Conservation (phyloP, 371 early-diverging fungal genomes). For the Mortierella sp. region DNA sequence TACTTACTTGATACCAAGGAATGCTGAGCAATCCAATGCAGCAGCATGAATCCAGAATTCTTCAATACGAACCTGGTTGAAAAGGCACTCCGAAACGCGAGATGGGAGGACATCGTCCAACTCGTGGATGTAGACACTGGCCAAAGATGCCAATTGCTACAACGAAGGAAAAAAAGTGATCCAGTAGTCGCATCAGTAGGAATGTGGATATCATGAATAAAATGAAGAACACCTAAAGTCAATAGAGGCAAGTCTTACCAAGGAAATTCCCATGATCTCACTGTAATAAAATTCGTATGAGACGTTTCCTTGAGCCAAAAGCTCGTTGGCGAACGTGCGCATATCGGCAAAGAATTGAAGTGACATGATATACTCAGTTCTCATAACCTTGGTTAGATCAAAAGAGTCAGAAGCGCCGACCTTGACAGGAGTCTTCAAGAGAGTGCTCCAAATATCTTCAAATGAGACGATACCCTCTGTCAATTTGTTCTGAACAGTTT, state of each 20-base stretch:
- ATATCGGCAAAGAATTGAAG: constrained; percentile 71
- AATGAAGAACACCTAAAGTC: neutral
- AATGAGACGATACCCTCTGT: constrained; percentile 31
- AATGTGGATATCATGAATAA: neutral
- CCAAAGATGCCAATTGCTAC: constrained; percentile 70
- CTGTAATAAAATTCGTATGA: constrained; percentile 70
- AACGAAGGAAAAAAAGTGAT: neutral
- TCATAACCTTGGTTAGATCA: constrained; percentile 57
- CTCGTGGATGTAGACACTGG: constrained; percentile 70
- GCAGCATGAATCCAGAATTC: constrained; percentile 70
- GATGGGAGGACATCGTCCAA: constrained; percentile 71
- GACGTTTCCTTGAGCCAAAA: constrained; percentile 62
- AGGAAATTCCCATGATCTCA: constrained; percentile 73
- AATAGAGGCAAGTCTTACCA: constrained; percentile 64
- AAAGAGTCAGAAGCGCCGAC: constrained; percentile 35
- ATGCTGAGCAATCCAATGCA: constrained; percentile 67
- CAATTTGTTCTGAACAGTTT: neutral
- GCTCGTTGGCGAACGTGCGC: constrained; percentile 61
- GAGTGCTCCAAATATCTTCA: constrained; percentile 60
- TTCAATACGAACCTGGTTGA: constrained; percentile 59
- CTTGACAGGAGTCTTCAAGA: constrained; percentile 56
- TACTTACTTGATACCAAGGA: constrained; percentile 71
- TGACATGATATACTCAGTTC: constrained; percentile 67
- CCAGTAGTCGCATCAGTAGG: neutral
- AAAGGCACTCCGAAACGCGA: constrained; percentile 66